These are phyloP conservation scores for Massospora cicadina DNA, from an alignment of 371 early-diverging fungal species.

Conservation along the genomic window DNA sequence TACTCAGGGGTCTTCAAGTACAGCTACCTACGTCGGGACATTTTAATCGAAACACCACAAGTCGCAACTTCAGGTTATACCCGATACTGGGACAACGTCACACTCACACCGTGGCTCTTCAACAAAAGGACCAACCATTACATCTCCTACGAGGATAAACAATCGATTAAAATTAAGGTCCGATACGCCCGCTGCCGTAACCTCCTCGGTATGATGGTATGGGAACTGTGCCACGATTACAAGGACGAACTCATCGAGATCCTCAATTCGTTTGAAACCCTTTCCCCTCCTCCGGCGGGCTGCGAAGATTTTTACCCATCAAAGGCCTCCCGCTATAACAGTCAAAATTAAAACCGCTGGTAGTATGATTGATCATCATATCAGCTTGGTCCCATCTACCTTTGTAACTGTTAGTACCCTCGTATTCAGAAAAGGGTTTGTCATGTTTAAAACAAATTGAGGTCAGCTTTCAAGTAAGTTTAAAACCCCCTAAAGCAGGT, in stretches of 20 bases:
- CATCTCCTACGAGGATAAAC: slow-evolving; percentile 47
- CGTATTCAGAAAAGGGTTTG: too few relatives aligned
- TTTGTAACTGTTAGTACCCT: too few relatives aligned
- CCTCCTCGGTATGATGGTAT: slow-evolving; percentile 41
- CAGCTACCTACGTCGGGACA: slow-evolving; percentile 39
- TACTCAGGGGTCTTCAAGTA: slow-evolving; percentile 49
- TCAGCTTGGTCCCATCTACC: too few relatives aligned
- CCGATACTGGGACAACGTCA: slow-evolving; percentile 38
- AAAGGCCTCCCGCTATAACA: too few relatives aligned
- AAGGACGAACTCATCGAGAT: slow-evolving; percentile 29
- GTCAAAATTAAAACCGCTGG: too few relatives aligned
- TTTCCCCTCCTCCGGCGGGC: too few relatives aligned
- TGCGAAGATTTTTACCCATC: too few relatives aligned
- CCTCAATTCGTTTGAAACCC: slow-evolving; percentile 3
- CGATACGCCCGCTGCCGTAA: slow-evolving; percentile 26
- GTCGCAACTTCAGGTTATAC: slow-evolving; percentile 20
- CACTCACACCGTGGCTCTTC: slow-evolving; percentile 51
- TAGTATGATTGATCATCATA: too few relatives aligned
- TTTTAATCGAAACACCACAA: slow-evolving; percentile 25
- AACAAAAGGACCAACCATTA: slow-evolving; percentile 26
- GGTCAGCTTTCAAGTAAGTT: too few relatives aligned
- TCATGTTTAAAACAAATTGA: too few relatives aligned
- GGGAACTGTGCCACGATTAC: slow-evolving; percentile 27
- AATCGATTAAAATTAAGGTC: slow-evolving; percentile 34
- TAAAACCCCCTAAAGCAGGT: too few relatives aligned